Conservation (phyloP, 331 rosid genomes). For the Saraca asoca region DNA sequence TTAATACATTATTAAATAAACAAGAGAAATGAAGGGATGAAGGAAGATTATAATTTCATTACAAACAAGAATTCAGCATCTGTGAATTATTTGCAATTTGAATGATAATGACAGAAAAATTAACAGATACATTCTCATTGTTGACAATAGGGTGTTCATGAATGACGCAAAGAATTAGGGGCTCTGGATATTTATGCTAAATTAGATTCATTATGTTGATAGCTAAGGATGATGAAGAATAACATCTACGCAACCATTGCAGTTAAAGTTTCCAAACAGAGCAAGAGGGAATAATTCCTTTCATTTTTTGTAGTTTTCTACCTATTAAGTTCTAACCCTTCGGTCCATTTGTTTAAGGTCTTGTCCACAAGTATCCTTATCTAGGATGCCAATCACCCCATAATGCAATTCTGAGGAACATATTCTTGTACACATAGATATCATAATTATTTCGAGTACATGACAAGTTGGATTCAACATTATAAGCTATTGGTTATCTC, state of each 20-base stretch:
- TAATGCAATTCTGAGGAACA: conserved; percentile 33
- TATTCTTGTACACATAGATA: conserved; percentile 36
- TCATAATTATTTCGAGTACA: conserved; percentile 23
- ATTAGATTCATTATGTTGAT: conserved; percentile 22
- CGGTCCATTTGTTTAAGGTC: conserved; percentile 35
- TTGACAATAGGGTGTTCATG: not conserved
- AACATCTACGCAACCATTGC: conserved; percentile 22
- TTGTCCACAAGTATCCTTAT: conserved; percentile 40
- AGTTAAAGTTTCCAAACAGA: conserved; percentile 35
- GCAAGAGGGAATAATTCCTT: conserved; percentile 41
- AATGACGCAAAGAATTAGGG: conserved; percentile 35
- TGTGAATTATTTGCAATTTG: not conserved
- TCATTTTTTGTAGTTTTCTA: conserved; percentile 14
- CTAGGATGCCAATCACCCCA: conserved; percentile 31
- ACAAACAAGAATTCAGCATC: conserved; percentile 33
- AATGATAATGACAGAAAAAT: conserved; percentile 4
- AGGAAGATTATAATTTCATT: conserved; percentile 20
- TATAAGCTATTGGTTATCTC: conserved; percentile 27
- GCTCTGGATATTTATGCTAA: conserved; percentile 1
- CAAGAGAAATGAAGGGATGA: not conserved
- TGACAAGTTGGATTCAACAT: conserved; percentile 30
- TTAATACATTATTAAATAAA: too few species aligned
- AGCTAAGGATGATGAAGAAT: conserved; percentile 39
- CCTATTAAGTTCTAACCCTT: conserved; percentile 24
- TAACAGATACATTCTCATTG: conserved; percentile 3